Evolutionary conservation across 345 rosid species (phyloP).

Genomic region (Bretschneidera sinensis): DNA sequence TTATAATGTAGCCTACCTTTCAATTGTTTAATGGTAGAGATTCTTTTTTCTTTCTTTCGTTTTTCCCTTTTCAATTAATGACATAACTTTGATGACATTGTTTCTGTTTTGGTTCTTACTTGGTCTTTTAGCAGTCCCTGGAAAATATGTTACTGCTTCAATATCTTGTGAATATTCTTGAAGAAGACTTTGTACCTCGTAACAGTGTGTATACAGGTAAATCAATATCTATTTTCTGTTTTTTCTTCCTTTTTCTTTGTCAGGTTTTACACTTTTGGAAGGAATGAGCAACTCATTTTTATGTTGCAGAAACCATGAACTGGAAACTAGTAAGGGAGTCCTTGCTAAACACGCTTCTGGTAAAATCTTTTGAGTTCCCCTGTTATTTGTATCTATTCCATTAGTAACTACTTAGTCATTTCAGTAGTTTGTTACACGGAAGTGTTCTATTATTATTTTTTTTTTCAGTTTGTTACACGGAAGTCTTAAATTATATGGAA

Average conservation of each 20-base stretch:
- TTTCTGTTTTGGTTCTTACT: constrained; percentile 14
- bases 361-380: constrained; percentile 24
- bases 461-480: neutral
- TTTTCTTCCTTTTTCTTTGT: neutral
- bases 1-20: neutral
- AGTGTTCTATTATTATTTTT: neutral
- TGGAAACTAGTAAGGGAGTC: constrained; percentile 70
- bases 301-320: constrained; percentile 62
- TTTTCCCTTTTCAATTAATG: too few relatives aligned
- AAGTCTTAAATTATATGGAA: neutral
- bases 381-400: too few relatives aligned
- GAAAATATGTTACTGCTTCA: constrained; percentile 65
- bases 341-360: constrained; percentile 69
- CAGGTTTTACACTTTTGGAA: constrained; percentile 5
- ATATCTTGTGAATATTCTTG: constrained; percentile 65
- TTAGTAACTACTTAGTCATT: too few relatives aligned
- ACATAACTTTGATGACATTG: too few relatives aligned
- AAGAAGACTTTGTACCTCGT: constrained; percentile 56
- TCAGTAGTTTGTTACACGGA: neutral
- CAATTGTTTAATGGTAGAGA: too few relatives aligned
- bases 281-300: constrained; percentile 1
- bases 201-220: constrained; percentile 48
- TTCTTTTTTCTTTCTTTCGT: neutral
- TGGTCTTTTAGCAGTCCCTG: constrained; percentile 38
- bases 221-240: constrained; percentile 6